These are phyloP conservation scores for Kwoniella mangroviensis DNA, from an alignment of 768 basidiomycete species.

Conservation along the genomic window DNA sequence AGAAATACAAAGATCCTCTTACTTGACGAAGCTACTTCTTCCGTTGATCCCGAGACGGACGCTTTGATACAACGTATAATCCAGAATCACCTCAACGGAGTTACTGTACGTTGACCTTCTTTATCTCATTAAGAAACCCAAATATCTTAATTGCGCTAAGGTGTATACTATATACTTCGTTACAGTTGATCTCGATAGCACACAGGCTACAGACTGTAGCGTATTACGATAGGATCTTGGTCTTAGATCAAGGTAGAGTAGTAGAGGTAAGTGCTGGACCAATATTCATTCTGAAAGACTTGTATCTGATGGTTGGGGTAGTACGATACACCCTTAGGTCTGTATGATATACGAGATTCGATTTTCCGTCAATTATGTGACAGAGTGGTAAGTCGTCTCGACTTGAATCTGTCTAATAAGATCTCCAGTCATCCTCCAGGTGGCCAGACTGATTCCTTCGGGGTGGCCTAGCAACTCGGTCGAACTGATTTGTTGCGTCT, in stretches of 20 bases:
- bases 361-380: conserved; percentile 74
- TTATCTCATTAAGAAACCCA: too few species aligned
- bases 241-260: conserved; percentile 52
- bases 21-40: conserved; percentile 62
- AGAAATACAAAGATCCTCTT: conserved; percentile 68
- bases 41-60: conserved; percentile 66
- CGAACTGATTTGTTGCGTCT: conserved; percentile 13
- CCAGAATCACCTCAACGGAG: conserved; percentile 64
- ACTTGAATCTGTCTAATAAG: too few species aligned
- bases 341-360: conserved; percentile 60
- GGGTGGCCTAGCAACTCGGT: conserved; percentile 6
- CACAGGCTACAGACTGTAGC: conserved; percentile 53
- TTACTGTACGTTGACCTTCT: conserved; percentile 29
- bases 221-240: conserved; percentile 57
- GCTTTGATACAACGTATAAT: conserved; percentile 69
- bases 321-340: conserved; percentile 47
- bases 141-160: too few species aligned
- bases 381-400: conserved; percentile 22
- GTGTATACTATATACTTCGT: not conserved
- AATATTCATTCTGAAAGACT: not conserved
- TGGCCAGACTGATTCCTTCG: too few species aligned
- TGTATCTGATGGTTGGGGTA: not conserved
- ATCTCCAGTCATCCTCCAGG: too few species aligned
- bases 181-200: conserved; percentile 43
- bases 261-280: conserved; percentile 40